Percentiles rank a stretch among this genome's conserved stretches.
Evolutionary conservation across 768 basidiomycete genomes (phyloP).

Genomic region (Mycena galopus): DNA sequence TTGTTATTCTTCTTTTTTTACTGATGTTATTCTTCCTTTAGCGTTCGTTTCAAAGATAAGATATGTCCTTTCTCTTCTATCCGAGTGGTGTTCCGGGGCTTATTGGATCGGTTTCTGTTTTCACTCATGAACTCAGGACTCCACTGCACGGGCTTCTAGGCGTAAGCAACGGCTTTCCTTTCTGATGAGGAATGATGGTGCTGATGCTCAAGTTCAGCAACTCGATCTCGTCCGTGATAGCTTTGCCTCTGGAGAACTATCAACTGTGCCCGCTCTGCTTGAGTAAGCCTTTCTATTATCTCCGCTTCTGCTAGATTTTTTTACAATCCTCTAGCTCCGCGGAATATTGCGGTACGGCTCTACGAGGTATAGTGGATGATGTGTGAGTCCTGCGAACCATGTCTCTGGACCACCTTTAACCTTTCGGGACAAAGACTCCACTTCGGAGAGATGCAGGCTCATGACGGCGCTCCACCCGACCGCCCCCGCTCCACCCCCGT

Average conservation of each 20-base stretch:
- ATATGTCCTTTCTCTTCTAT: constrained; percentile 14
- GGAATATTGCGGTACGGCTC: constrained; percentile 27
- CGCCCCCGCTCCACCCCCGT: neutral
- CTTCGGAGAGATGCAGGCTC: constrained; percentile 25
- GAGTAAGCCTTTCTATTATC: constrained; percentile 16
- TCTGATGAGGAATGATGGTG: neutral
- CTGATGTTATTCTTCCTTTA: neutral
- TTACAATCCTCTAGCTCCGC: constrained; percentile 16
- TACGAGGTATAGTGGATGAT: constrained; percentile 26
- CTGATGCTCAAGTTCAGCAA: constrained; percentile 12
- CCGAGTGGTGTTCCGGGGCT: neutral
- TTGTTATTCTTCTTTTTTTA: neutral
- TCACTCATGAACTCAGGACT: constrained; percentile 33
- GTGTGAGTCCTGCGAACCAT: constrained; percentile 3
- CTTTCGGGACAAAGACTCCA: constrained; percentile 8
- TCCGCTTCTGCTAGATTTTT: neutral
- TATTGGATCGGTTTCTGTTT: neutral
- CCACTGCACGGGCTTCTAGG: constrained; percentile 33
- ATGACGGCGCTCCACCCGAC: neutral
- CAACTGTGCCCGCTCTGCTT: constrained; percentile 13
- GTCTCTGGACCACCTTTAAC: neutral
- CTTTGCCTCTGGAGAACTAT: constrained; percentile 4
- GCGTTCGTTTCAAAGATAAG: constrained; percentile 32
- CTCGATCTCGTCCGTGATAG: constrained; percentile 27
- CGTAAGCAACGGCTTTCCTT: neutral